Percentiles rank a stretch among this genome's conserved stretches.
These are phyloP conservation scores for Meira nashicola DNA, from an alignment of 1,284 basidiomycete species.

Conservation along the genomic window DNA sequence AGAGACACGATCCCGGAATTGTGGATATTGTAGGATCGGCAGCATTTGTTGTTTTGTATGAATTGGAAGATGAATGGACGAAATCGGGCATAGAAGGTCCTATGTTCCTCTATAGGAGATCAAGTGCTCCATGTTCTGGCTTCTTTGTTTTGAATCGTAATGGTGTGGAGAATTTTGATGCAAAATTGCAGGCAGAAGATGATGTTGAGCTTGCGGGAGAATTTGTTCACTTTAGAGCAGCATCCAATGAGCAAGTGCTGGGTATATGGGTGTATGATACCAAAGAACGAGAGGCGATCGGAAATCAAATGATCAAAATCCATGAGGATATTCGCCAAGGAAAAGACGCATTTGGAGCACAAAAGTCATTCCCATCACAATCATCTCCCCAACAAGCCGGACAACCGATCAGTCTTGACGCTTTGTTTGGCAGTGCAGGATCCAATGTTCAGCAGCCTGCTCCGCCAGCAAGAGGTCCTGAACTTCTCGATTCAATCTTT, in stretches of 20 bases:
- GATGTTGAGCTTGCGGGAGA: conserved; percentile 61
- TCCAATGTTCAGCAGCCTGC: conserved; percentile 22
- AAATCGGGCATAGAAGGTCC: conserved; percentile 80
- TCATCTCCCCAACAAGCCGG: conserved; percentile 61
- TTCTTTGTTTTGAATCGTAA: conserved; percentile 81
- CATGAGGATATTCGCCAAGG: conserved; percentile 9
- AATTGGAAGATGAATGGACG: conserved; percentile 56
- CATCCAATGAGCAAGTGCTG: conserved; percentile 56
- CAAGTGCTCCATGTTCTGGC: conserved; percentile 65
- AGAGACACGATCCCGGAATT: conserved; percentile 73
- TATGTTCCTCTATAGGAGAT: conserved; percentile 74
- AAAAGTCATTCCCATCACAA: conserved; percentile 2
- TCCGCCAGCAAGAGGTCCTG: conserved; percentile 21
- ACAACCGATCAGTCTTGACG: conserved; percentile 47
- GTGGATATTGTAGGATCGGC: conserved; percentile 75
- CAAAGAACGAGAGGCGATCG: conserved; percentile 66
- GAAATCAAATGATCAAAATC: conserved; percentile 47
- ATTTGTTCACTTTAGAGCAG: conserved; percentile 72
- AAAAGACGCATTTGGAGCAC: conserved; percentile 1
- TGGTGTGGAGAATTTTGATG: conserved; percentile 76
- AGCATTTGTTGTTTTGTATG: conserved; percentile 63
- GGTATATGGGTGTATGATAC: conserved; percentile 75
- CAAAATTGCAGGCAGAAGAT: conserved; percentile 72
- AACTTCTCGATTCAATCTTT: conserved; percentile 42
- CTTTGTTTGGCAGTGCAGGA: conserved; percentile 30